Conservation (phyloP, 2,329 filamentous ascomycete genomes). For the Fusarium equiseti region DNA sequence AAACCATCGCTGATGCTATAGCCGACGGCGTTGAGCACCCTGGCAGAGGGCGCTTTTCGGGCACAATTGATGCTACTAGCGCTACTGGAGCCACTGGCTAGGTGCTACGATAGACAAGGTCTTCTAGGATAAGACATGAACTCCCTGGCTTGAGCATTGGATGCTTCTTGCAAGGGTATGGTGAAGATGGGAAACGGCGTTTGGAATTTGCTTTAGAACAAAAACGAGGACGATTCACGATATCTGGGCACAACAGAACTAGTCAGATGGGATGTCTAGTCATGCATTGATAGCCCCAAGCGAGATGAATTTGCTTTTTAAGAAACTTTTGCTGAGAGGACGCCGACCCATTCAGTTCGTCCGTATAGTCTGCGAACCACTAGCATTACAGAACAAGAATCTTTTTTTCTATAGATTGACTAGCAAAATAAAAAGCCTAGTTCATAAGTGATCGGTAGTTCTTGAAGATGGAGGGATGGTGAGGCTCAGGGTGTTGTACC, state of each 20-base stretch:
- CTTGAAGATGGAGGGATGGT: background rate
- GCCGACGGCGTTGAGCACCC: slow-evolving; percentile 53
- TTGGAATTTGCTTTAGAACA: background rate
- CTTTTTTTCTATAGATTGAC: background rate
- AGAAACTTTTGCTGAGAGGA: background rate
- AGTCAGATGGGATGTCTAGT: background rate
- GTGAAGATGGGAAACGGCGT: slow-evolving; percentile 1
- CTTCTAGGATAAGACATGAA: slow-evolving; percentile 3
- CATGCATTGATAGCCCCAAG: background rate
- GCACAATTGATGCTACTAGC: slow-evolving; percentile 45
- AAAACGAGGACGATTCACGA: slow-evolving; percentile 5
- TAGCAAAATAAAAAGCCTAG: background rate
- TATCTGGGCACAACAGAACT: slow-evolving; percentile 24
- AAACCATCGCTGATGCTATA: slow-evolving; percentile 50
- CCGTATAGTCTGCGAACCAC: background rate
- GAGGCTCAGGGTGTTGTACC: background rate
- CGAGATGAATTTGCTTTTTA: background rate
- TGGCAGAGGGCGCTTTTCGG: slow-evolving; percentile 57
- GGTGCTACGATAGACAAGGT: background rate
- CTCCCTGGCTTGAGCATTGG: background rate
- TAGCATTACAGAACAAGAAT: background rate
- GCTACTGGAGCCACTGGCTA: slow-evolving; percentile 3
- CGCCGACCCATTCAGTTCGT: background rate
- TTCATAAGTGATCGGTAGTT: background rate
- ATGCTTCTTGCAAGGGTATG: background rate